Conservation (phyloP, 2,329 filamentous ascomycete species). For the Apiospora kogelbergensis region DNA sequence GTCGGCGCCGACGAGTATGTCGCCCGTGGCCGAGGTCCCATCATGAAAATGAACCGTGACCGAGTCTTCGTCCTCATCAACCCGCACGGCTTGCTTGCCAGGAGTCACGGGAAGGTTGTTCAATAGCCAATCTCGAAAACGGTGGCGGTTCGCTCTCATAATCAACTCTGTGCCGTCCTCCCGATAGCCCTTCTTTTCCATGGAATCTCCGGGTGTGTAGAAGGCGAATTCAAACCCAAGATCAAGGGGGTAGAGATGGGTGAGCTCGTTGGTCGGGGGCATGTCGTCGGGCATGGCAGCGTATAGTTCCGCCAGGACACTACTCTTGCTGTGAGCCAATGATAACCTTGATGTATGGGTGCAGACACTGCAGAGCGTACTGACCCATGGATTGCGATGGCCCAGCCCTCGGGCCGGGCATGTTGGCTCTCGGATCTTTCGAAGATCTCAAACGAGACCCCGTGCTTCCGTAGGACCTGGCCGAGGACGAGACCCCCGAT, state of each 20-base stretch:
- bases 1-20: constrained; percentile 42
- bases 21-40: constrained; percentile 31
- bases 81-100: neutral
- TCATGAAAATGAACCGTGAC: neutral
- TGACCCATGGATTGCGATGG: constrained; percentile 11
- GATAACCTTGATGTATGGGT: neutral
- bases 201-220: constrained; percentile 8
- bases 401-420: constrained; percentile 13
- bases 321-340: neutral
- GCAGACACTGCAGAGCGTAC: neutral
- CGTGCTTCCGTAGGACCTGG: constrained; percentile 12
- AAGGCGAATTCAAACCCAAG: constrained; percentile 16
- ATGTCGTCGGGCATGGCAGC: constrained; percentile 14
- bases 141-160: neutral
- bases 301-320: neutral
- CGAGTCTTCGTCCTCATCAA: neutral
- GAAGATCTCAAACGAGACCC: constrained; percentile 13
- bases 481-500: constrained; percentile 15
- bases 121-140: neutral
- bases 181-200: constrained; percentile 12
- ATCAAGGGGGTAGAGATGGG: constrained; percentile 18
- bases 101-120: neutral
- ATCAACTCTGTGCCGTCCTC: neutral
- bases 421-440: constrained; percentile 10
- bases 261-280: constrained; percentile 17